Evolutionary conservation across 208 protist species (phyloP).

Genomic region (Acanthamoeba divionensis): DNA sequence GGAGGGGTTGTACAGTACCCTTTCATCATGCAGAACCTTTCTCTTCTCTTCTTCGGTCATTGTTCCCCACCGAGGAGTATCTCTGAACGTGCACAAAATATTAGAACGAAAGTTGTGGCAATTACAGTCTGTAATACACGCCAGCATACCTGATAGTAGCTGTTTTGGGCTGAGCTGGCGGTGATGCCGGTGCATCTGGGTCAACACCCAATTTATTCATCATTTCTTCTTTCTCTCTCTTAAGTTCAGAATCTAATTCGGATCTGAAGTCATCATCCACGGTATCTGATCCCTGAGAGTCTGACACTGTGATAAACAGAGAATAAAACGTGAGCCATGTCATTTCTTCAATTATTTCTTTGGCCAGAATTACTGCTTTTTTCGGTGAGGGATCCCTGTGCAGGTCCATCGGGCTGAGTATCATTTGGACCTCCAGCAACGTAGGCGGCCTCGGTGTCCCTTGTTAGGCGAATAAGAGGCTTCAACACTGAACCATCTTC

Average conservation of each 20-base stretch:
- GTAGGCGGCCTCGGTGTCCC: constrained; percentile 19
- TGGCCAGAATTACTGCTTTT: background rate
- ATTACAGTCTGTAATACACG: too few relatives aligned
- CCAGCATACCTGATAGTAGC: too few relatives aligned
- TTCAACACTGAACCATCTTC: background rate
- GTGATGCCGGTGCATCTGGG: too few relatives aligned
- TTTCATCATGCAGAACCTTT: constrained; percentile 2
- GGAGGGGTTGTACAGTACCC: background rate
- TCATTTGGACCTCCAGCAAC: background rate
- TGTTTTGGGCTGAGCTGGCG: too few relatives aligned
- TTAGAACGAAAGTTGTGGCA: too few relatives aligned
- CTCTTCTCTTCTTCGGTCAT: constrained; percentile 39
- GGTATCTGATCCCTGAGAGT: background rate
- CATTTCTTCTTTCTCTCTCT: background rate
- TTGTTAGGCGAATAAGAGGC: background rate
- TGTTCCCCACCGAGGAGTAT: background rate
- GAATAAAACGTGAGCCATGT: background rate
- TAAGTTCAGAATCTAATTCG: background rate
- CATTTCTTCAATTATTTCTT: background rate
- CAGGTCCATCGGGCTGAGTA: too few relatives aligned
- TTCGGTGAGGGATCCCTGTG: background rate
- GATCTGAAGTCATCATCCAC: background rate
- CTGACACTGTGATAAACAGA: background rate
- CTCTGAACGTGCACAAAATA: too few relatives aligned
- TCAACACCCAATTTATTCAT: too few relatives aligned